These are phyloP conservation scores for Globisporangium barbulae DNA, from an alignment of 352 stramenopile genomes.

Conservation along the genomic window DNA sequence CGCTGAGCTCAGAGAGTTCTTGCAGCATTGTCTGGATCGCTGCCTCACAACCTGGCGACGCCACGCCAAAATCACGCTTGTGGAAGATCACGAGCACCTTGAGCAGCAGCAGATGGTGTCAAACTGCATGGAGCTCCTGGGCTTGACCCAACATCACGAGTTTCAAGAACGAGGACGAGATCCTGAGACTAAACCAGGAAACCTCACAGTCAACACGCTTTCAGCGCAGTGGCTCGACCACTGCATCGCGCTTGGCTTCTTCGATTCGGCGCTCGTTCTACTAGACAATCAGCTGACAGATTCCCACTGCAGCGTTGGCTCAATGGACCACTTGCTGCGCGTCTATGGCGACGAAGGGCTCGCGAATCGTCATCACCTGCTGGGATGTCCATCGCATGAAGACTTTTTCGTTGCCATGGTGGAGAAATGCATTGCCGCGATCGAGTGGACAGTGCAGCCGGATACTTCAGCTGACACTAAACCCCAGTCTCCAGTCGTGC, in stretches of 20 bases:
- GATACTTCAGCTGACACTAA: not conserved
- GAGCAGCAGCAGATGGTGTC: not conserved
- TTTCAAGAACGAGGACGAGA: too few species aligned
- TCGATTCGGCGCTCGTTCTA: slow-evolving; percentile 27
- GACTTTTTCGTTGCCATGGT: slow-evolving; percentile 5
- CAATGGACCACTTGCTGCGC: slow-evolving; percentile 26
- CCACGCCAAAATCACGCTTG: not conserved
- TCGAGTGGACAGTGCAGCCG: not conserved
- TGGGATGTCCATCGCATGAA: not conserved
- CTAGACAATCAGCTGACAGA: slow-evolving; percentile 12
- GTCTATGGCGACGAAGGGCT: slow-evolving; percentile 6
- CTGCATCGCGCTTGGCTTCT: slow-evolving; percentile 19
- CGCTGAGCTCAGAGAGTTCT: not conserved
- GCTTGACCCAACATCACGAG: not conserved
- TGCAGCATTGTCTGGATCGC: not conserved
- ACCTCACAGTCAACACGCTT: too few species aligned
- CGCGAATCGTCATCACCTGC: slow-evolving; percentile 4
- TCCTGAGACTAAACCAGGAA: too few species aligned
- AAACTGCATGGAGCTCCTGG: not conserved
- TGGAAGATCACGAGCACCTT: not conserved
- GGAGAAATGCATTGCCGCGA: slow-evolving; percentile 2
- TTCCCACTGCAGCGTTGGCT: not conserved
- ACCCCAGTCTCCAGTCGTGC: not conserved
- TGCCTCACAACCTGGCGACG: slow-evolving; percentile 2
- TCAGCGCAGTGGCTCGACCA: slow-evolving; percentile 16